Evolutionary conservation across 2,329 filamentous ascomycete species (phyloP).

Genomic region (Arthroderma sp.): DNA sequence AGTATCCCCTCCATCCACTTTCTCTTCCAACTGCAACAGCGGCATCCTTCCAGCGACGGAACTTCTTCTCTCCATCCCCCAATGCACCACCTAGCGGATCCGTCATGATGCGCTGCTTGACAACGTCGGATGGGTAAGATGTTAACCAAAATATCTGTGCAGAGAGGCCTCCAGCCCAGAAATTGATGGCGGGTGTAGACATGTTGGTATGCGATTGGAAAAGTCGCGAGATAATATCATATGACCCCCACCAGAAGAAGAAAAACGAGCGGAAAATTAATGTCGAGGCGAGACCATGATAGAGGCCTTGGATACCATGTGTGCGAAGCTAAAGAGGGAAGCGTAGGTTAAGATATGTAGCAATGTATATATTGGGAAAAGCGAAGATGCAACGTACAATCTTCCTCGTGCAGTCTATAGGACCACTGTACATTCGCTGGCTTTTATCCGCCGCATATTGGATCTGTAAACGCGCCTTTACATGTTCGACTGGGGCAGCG

Average conservation of each 20-base stretch:
- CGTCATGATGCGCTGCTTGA: conserved; percentile 97
- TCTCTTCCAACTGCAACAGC: conserved; percentile 65
- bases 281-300: conserved; percentile 73
- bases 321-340: conserved; percentile 23
- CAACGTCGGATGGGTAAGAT: conserved; percentile 80
- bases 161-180: conserved; percentile 89
- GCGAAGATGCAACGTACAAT: conserved; percentile 25
- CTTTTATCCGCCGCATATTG: conserved; percentile 76
- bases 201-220: conserved; percentile 56
- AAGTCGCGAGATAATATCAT: conserved; percentile 65
- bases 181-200: conserved; percentile 72
- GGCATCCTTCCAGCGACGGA: conserved; percentile 65
- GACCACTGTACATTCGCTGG: conserved; percentile 69
- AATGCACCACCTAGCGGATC: conserved; percentile 66
- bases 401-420: conserved; percentile 68
- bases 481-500: conserved; percentile 84
- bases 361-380: not conserved
- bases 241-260: conserved; percentile 97
- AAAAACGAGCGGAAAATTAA: conserved; percentile 85
- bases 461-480: conserved; percentile 87
- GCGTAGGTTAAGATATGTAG: not conserved
- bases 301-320: conserved; percentile 70
- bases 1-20: conserved; percentile 66
- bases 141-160: conserved; percentile 93
- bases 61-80: conserved; percentile 54